phyloP scores from a whole-genome alignment of 2,329 filamentous ascomycete genomes.

The Phialemonium atrogriseum region DNA sequence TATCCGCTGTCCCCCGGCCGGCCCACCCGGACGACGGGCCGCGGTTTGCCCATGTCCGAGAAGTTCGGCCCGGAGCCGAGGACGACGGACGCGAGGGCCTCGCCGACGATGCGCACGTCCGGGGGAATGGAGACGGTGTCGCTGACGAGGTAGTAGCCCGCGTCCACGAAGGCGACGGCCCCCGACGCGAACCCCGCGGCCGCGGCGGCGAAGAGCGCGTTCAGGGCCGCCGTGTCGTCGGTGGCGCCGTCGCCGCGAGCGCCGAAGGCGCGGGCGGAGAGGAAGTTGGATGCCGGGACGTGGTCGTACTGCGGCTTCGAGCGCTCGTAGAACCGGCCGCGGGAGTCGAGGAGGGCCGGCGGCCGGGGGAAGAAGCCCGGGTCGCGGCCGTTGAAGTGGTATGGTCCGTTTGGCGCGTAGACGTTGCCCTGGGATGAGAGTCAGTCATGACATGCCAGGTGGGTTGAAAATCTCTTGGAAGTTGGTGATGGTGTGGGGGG shows the following conservation, averaged over 20 bases:
- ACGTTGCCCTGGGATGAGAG: constrained; percentile 48
- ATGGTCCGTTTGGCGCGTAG: constrained; percentile 43
- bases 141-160: constrained; percentile 53
- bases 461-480: neutral
- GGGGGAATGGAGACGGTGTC: constrained; percentile 41
- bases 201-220: constrained; percentile 19
- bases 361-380: constrained; percentile 39
- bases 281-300: constrained; percentile 41
- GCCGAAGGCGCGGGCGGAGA: constrained; percentile 53
- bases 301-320: constrained; percentile 61
- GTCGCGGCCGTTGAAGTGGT: constrained; percentile 38
- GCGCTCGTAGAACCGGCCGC: constrained; percentile 33
- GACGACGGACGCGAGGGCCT: constrained; percentile 41
- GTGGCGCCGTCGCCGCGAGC: constrained; percentile 62
- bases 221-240: constrained; percentile 44
- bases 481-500: too few relatives aligned
- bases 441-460: constrained; percentile 1
- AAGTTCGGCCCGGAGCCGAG: constrained; percentile 50
- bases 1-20: constrained; percentile 51
- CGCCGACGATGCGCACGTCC: constrained; percentile 49
- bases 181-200: constrained; percentile 30
- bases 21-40: constrained; percentile 56
- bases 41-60: constrained; percentile 47
- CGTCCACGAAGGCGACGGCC: constrained; percentile 52
- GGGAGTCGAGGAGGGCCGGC: constrained; percentile 45